Conservation (phyloP, 2,329 filamentous ascomycete genomes). For the Aspergillus arachidicola region DNA sequence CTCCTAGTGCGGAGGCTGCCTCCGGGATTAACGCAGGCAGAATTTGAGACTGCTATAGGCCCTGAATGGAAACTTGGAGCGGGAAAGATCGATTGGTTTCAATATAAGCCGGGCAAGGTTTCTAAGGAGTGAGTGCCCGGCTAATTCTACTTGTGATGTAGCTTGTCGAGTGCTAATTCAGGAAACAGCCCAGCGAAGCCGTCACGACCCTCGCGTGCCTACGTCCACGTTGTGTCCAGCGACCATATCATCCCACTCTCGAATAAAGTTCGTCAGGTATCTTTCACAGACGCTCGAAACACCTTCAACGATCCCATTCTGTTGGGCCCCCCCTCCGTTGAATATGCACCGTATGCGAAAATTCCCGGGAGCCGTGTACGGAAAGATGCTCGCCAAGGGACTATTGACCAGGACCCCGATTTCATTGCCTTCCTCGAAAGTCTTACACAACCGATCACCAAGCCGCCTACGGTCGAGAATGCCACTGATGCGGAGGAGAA, state of each 20-base stretch:
- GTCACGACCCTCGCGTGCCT: slow-evolving; percentile 77
- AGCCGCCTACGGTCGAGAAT: slow-evolving; percentile 54
- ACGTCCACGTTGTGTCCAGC: slow-evolving; percentile 76
- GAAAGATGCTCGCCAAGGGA: slow-evolving; percentile 83
- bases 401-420: slow-evolving; percentile 93
- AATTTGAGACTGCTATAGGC: slow-evolving; percentile 73
- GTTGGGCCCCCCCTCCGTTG: slow-evolving; percentile 75
- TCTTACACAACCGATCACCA: slow-evolving; percentile 73
- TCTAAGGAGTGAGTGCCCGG: slow-evolving; percentile 72
- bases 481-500: slow-evolving; percentile 55
- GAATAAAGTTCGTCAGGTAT: slow-evolving; percentile 67
- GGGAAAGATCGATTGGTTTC: slow-evolving; percentile 83
- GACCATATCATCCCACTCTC: slow-evolving; percentile 69
- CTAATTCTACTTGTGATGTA: not conserved
- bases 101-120: slow-evolving; percentile 73
- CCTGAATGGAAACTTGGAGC: slow-evolving; percentile 79
- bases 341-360: slow-evolving; percentile 82
- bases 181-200: slow-evolving; percentile 73
- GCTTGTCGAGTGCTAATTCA: not conserved
- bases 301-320: slow-evolving; percentile 72
- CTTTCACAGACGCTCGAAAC: slow-evolving; percentile 81
- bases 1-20: slow-evolving; percentile 82
- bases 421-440: slow-evolving; percentile 92
- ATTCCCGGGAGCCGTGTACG: slow-evolving; percentile 74
- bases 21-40: slow-evolving; percentile 77